These are phyloP conservation scores for Chlorella ohadii DNA, from an alignment of 139 green algal species.

Conservation along the genomic window DNA sequence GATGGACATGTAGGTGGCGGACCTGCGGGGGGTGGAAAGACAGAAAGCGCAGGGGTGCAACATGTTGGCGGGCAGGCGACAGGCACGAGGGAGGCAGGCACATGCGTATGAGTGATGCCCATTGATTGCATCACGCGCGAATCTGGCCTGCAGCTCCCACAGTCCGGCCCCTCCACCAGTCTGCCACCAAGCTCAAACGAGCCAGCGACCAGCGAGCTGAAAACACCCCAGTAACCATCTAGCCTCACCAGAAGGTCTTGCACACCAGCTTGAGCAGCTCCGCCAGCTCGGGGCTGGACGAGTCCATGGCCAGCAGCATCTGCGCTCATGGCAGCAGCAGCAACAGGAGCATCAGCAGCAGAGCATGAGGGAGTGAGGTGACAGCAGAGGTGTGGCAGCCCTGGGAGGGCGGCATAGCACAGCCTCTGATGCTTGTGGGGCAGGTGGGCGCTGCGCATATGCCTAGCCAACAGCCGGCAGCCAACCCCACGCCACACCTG, in stretches of 20 bases:
- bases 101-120: too few species aligned
- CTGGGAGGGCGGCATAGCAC: too few species aligned
- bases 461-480: too few species aligned
- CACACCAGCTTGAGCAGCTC: conserved; percentile 82
- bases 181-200: too few species aligned
- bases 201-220: too few species aligned
- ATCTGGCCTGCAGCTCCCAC: too few species aligned
- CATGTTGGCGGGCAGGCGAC: not conserved
- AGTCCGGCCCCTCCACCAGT: too few species aligned
- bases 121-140: too few species aligned
- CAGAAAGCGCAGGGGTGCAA: not conserved
- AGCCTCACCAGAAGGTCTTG: conserved; percentile 94
- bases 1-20: conserved; percentile 90
- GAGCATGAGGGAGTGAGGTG: not conserved
- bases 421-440: too few species aligned
- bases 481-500: conserved; percentile 39
- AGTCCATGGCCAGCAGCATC: conserved; percentile 39
- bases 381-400: not conserved
- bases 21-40: not conserved
- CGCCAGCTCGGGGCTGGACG: conserved; percentile 52
- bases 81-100: too few species aligned
- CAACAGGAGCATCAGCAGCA: not conserved
- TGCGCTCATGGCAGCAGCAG: conserved; percentile 4
- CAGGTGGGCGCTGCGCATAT: too few species aligned
- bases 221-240: too few species aligned